Base-by-base conservation (phyloP, 495 filamentous ascomycete species). In the Lasiosphaeria ovina region DNA sequence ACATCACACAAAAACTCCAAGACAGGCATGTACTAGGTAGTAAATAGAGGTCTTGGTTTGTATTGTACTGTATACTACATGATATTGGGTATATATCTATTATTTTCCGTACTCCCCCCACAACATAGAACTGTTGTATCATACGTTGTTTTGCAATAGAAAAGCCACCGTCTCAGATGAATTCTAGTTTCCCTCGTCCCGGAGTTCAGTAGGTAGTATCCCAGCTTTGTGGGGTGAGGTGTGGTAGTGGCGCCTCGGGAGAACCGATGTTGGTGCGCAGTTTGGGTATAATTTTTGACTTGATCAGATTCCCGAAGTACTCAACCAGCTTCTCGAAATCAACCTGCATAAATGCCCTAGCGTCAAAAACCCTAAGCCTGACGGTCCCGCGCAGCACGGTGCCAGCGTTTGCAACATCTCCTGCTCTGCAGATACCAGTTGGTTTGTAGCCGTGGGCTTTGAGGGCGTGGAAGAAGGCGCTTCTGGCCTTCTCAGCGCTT, bases 401-500 rank as follows among this genome's bases (percentile, higher is more conserved):
- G 51, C 65, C 58, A 36, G n/a, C 16, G 4, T 35, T 16, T 16
- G 3, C 14, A 6, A 32, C 4, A 24, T 24, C 24, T 24, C 24
- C 24, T 24, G 24, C 24, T 24, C 24, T 24, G 45, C 38, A n/a
- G 47, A 17, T 16, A 16, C 56, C 56, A 4, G 5, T 12, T 12
- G 9, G 7, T 35, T 49, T 17, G 40, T 60, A 64, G 35, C 48
- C 51, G 45, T 51, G 47, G 24, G 8, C 17, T 48, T 53, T 48
- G 11, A 64, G 57, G 2, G 62, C 62, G 24, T 4, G 40, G 10
- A 48, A n/a, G n/a, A 63, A 32, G 11, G 87, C 87, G 17, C 72
- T 65, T 36, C 76, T 70, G 9, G 85, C 45, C 70, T 81, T 79
- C 65, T 80, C 79, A 34, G 66, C 69, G 7, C 74, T 72, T 77